Evolutionary conservation across 2,329 filamentous ascomycete genomes (phyloP).

Genomic region (Byssothecium circinans): DNA sequence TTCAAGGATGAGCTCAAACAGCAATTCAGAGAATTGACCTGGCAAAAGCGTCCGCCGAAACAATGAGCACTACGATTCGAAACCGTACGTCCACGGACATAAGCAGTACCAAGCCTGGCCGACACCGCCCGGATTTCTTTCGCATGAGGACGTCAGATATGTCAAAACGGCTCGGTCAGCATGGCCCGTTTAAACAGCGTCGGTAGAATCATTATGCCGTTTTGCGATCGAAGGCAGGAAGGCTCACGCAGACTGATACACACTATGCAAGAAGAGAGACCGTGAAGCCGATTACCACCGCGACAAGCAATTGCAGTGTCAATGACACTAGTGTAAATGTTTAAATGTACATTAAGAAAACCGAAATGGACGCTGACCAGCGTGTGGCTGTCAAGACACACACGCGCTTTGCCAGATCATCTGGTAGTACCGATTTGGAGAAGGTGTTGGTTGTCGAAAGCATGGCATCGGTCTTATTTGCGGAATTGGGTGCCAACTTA

Average conservation of each 20-base stretch:
- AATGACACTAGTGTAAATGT: no score
- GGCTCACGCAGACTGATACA: background rate
- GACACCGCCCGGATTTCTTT: background rate
- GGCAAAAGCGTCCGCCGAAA: constrained; percentile 38
- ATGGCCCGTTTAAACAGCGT: background rate
- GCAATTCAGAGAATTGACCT: constrained; percentile 47
- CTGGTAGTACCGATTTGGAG: no score
- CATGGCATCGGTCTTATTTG: no score
- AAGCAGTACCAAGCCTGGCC: background rate
- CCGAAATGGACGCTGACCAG: no score
- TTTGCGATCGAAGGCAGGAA: constrained; percentile 1
- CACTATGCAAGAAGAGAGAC: background rate
- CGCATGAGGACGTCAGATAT: background rate
- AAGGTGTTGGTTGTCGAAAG: no score
- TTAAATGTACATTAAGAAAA: no score
- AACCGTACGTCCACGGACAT: background rate
- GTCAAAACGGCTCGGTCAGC: background rate
- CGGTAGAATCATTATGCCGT: constrained; percentile 4
- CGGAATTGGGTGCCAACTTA: no score
- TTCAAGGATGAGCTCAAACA: constrained; percentile 58
- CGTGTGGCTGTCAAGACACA: no score
- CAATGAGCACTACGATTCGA: constrained; percentile 12
- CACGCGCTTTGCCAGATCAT: no score
- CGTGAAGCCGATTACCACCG: no score
- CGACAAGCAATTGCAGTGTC: no score